Evolutionary conservation across 306 rosid genomes (phyloP), one percentile per base, ranked within the genome.

Genomic region (Quercus robur): DNA sequence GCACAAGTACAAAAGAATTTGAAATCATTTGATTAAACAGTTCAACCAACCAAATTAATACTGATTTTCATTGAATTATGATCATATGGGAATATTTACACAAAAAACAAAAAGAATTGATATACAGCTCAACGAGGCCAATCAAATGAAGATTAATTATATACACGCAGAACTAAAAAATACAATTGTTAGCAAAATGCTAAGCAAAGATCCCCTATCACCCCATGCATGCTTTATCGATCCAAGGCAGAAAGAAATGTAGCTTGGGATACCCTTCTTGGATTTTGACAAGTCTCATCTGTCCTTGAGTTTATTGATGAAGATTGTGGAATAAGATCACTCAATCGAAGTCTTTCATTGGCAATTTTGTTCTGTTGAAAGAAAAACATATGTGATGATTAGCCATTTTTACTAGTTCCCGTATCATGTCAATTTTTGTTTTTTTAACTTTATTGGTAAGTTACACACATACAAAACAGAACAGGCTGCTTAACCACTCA

Each of bases 201-300:
- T 78, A 79, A 76, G 75, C 78, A 80, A 13, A 52, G 17, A 33
- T 70, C 71, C 56, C 31, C 2, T 41, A 19, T 14, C 12, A 63
- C 28, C 30, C 19, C 49, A 14, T 17, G 2, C 26, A 2, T 33
- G 72, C 74, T 75, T 86, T 85, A 95, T 89, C 97, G 87, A 86
- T 93, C 99, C 79, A 90, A 86, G 85, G 83, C 84, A 67, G 97
- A 94, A 78, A 93, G 88, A 80, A 90, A 90, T 46, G 91, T 86
- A 81, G 89, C 83, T 73, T 86, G 89, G 44, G 89, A 83, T 71
- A 18, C 82, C 80, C 90, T 86, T 77, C 88, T 85, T 18, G 94
- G 88, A 70, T 92, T 91, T 28, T 55, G 82, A 64, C 83, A 84
- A 33, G 81, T 82, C 80, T 87, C 94, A 57, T 87, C 94, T 19